Percentiles rank a stretch among this genome's conserved stretches.
Conservation (phyloP, 2,329 filamentous ascomycete species). For the Scytalidium sp. region DNA sequence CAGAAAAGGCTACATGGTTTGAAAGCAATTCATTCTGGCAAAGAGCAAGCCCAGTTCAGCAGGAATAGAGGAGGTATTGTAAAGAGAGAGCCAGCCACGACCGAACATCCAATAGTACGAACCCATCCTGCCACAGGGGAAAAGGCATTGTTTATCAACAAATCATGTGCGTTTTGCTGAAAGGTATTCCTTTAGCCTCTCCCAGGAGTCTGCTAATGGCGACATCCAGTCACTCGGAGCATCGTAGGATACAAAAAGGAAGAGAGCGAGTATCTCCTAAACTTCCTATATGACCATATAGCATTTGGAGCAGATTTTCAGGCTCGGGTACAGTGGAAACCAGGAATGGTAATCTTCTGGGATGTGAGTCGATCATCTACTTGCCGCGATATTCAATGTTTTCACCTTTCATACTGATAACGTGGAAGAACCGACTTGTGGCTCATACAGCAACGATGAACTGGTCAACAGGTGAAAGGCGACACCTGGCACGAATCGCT, state of each 20-base stretch:
- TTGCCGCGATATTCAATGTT: background rate
- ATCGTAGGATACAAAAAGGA: slow-evolving; percentile 86
- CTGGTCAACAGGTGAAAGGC: background rate
- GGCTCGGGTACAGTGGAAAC: slow-evolving; percentile 71
- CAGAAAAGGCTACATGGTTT: slow-evolving; percentile 50
- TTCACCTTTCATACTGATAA: background rate
- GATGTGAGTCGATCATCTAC: slow-evolving; percentile 38
- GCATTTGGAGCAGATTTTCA: slow-evolving; percentile 72
- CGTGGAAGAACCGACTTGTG: background rate
- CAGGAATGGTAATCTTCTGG: slow-evolving; percentile 81
- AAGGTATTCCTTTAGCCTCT: too few relatives aligned
- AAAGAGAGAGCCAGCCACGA: slow-evolving; percentile 59
- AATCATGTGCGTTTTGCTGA: background rate
- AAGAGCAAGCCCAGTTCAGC: slow-evolving; percentile 52
- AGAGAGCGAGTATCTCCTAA: slow-evolving; percentile 74
- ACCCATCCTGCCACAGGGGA: slow-evolving; percentile 71
- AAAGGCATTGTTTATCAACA: slow-evolving; percentile 70
- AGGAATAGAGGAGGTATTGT: slow-evolving; percentile 56
- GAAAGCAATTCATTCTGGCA: slow-evolving; percentile 60
- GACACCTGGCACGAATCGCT: background rate
- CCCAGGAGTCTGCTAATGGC: background rate
- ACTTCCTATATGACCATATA: slow-evolving; percentile 76
- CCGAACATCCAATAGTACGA: slow-evolving; percentile 64
- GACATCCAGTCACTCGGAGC: slow-evolving; percentile 63
- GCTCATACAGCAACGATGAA: background rate